Conservation (phyloP, 371 early-diverging fungal genomes). For the Zancudomyces culisetae region DNA sequence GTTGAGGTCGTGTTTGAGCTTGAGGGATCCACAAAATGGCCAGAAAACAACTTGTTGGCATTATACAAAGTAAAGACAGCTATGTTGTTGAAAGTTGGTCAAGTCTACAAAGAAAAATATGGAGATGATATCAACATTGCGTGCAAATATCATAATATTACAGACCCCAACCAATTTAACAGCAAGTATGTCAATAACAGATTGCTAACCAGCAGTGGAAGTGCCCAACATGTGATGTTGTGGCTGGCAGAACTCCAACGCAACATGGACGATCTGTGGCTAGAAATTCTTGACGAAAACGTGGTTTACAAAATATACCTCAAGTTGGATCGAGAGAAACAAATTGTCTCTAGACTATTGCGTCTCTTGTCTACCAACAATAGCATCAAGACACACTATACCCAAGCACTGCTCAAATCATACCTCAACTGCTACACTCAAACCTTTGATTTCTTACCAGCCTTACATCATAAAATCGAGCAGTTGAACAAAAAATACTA, state of each 20-base stretch:
- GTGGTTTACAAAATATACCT: background rate
- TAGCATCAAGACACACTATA: too few species aligned
- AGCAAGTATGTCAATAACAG: background rate
- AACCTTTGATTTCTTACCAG: conserved; percentile 30
- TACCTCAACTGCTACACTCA: conserved; percentile 17
- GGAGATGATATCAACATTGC: conserved; percentile 6
- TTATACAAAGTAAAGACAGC: conserved; percentile 81
- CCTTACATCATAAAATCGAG: conserved; percentile 45
- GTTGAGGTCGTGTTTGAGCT: conserved; percentile 59
- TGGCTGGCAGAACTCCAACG: too few species aligned
- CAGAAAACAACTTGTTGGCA: conserved; percentile 50
- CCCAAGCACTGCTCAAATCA: background rate
- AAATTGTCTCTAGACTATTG: background rate
- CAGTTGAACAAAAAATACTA: conserved; percentile 39
- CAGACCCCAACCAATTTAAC: background rate
- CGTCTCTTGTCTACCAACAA: background rate
- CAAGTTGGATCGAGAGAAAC: conserved; percentile 1
- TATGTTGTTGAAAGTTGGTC: conserved; percentile 26
- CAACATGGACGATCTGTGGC: conserved; percentile 3
- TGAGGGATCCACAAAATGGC: conserved; percentile 71
- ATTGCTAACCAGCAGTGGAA: conserved; percentile 1
- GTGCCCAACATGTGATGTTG: too few species aligned
- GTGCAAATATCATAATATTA: conserved; percentile 10
- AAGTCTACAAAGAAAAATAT: conserved; percentile 10
- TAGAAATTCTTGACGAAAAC: background rate